Conservation (phyloP, 169 alveolate species). For the Plasmodium sp. region DNA sequence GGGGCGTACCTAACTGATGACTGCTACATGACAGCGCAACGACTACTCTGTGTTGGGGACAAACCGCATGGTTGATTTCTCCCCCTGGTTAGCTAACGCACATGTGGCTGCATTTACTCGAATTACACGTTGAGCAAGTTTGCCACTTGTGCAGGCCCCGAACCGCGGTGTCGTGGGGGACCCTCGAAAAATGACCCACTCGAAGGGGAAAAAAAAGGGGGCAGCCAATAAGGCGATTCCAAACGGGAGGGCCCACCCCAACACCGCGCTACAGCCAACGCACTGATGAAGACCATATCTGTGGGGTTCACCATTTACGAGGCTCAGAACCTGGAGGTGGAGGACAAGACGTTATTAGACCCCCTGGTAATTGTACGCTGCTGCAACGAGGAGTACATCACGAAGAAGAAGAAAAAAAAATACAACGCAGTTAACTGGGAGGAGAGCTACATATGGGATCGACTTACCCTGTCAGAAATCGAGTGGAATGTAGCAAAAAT, state of each 20-base stretch:
- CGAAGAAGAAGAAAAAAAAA: constrained; percentile 88
- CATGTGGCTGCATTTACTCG: neutral
- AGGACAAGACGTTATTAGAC: constrained; percentile 83
- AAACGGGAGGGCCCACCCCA: neutral
- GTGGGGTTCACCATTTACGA: constrained; percentile 91
- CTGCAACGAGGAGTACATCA: constrained; percentile 89
- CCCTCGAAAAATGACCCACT: neutral
- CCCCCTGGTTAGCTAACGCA: neutral
- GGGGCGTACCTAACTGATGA: neutral
- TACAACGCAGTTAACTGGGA: constrained; percentile 93
- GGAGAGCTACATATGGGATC: constrained; percentile 90
- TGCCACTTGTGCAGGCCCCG: neutral
- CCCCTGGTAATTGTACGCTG: constrained; percentile 92
- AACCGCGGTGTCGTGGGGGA: neutral
- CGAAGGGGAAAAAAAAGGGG: neutral
- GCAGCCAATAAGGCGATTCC: neutral
- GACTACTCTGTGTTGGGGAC: neutral
- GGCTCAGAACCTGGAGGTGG: constrained; percentile 82
- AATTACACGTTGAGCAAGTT: neutral
- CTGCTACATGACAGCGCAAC: neutral
- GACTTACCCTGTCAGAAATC: constrained; percentile 85
- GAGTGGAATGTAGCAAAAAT: constrained; percentile 92
- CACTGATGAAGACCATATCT: constrained; percentile 81
- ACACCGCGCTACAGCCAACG: neutral
- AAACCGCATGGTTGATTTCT: neutral